phyloP scores from a whole-genome alignment of 1,284 basidiomycete genomes.

The Violaceomyces palustris region DNA sequence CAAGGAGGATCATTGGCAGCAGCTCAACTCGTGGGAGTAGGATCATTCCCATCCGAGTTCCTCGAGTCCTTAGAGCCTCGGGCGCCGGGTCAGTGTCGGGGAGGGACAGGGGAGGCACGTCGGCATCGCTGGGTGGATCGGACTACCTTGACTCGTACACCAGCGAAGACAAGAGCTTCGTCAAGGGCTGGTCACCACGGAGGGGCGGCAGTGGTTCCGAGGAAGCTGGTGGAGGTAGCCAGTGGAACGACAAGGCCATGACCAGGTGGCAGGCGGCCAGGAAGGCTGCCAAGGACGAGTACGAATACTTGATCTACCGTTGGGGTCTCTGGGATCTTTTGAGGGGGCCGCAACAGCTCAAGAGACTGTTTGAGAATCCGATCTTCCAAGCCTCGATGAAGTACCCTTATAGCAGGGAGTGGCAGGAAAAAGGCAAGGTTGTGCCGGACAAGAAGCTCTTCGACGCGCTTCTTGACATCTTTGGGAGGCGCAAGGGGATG shows the following conservation, averaged over 20 bases:
- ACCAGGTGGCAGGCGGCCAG: not conserved
- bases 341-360: not conserved
- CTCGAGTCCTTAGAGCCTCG: too few species aligned
- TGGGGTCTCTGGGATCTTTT: not conserved
- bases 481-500: slow-evolving; percentile 20
- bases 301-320: not conserved
- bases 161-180: too few species aligned
- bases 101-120: not conserved
- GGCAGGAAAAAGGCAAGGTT: not conserved
- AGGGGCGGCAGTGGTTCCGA: slow-evolving; percentile 8
- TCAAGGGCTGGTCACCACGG: slow-evolving; percentile 12
- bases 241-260: not conserved
- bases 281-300: not conserved
- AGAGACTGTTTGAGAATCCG: slow-evolving; percentile 2
- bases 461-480: slow-evolving; percentile 14
- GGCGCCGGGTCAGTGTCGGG: not conserved
- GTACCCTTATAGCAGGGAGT: not conserved
- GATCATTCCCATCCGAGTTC: too few species aligned
- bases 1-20: too few species aligned
- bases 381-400: slow-evolving; percentile 4
- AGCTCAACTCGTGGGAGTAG: too few species aligned
- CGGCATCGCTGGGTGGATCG: not conserved
- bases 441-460: slow-evolving; percentile 18
- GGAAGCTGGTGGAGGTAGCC: not conserved
- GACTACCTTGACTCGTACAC: not conserved